These are phyloP conservation scores for Trichomonas tenax DNA, from an alignment of 208 protist genomes.

Conservation along the genomic window DNA sequence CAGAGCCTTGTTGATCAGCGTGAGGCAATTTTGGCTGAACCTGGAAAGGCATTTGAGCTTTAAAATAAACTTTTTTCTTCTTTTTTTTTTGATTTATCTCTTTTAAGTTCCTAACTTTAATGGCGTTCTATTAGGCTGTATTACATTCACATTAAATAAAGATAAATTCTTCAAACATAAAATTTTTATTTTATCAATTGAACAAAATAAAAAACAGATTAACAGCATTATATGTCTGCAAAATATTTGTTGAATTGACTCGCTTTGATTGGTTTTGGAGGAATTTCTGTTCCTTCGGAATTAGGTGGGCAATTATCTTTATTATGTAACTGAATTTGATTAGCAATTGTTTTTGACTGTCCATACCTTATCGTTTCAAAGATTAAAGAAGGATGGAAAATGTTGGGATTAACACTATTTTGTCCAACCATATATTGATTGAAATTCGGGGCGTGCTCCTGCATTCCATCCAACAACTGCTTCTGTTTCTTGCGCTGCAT, in stretches of 20 bases:
- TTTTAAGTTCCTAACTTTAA: too few species aligned
- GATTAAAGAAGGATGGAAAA: background rate
- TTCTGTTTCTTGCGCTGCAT: background rate
- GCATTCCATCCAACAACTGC: background rate
- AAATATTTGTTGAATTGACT: too few species aligned
- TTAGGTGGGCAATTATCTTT: background rate
- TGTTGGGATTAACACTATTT: background rate
- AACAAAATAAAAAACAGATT: too few species aligned
- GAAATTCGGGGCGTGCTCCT: background rate
- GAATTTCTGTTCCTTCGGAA: too few species aligned
- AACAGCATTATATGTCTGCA: too few species aligned
- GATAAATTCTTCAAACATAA: too few species aligned
- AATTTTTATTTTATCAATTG: too few species aligned
- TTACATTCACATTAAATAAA: too few species aligned
- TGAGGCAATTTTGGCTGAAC: background rate
- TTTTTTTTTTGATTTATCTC: background rate
- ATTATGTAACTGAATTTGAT: background rate
- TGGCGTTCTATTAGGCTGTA: too few species aligned
- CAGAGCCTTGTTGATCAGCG: background rate
- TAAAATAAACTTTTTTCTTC: background rate
- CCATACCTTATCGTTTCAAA: background rate
- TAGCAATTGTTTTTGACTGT: background rate
- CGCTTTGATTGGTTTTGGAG: too few species aligned
- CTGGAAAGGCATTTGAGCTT: background rate
- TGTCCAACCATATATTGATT: background rate